Evolutionary conservation across 2,329 filamentous ascomycete species (phyloP), one percentile per base, ranked within the genome.

Genomic region (Aspergillus brasiliensis): DNA sequence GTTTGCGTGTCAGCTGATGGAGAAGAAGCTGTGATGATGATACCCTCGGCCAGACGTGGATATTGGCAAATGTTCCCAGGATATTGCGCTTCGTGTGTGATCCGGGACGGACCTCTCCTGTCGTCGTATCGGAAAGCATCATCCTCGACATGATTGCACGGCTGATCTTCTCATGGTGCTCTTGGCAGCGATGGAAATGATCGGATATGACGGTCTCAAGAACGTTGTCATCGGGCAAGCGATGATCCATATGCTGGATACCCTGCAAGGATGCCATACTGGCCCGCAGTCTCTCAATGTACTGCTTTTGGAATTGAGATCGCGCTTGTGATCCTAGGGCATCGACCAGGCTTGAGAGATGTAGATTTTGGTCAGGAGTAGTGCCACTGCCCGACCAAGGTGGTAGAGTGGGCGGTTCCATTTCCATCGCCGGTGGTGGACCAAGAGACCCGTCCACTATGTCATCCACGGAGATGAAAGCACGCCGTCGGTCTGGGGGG

Each of bases 1-100:
- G 46, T 8, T 63, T 31, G 3, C 59, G 62, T 1, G 63, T 61
- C 5, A 74, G 57, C 31, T 73, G 69, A 27, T 64, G 59, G 13
- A 73, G 62, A 4, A 74, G 40, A 1, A 65, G 27, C 11, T 56
- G 58, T 19, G 67, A 58, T 15, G n/a, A n/a, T n/a, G 64, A 68
- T 2, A 72, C 28, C 38, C 65, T 65, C 17, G 71, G 71, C 53
- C 61, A 57, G 51, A 61, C 38, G 13, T 48, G 13, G 3, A 60
- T 37, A 27, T 17, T 40, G 23, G 56, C 44, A 11, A 62, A 17
- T 49, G 55, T 58, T 25, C 34, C 37, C 19, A 64, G 13, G 2
- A 57, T 40, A 31, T 46, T 23, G 54, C 23, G 27, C 23, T 25
- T n/a, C 31, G 11, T 8, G 28, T 19, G 23, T 17, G 37, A 34